phyloP scores from a whole-genome alignment of 2,329 filamentous ascomycete species.

The Clarireedia sp. region DNA sequence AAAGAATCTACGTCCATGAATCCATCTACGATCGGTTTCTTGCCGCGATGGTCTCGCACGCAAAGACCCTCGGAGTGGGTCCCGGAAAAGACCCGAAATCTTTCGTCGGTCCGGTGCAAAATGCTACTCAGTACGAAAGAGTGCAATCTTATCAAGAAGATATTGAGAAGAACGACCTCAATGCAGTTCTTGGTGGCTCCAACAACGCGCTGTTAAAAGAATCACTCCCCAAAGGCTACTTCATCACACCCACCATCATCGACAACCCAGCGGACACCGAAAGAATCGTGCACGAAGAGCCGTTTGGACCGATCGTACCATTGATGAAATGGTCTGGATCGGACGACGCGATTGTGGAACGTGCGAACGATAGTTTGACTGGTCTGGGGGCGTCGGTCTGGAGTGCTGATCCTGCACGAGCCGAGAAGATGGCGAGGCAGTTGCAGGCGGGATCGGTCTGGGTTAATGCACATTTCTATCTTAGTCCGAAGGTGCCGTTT shows the following conservation, averaged over 20 bases:
- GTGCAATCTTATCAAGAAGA: constrained; percentile 48
- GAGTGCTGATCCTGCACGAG: constrained; percentile 42
- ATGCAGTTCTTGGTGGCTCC: constrained; percentile 37
- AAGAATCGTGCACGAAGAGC: constrained; percentile 48
- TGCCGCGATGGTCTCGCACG: constrained; percentile 39
- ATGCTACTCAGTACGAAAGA: constrained; percentile 49
- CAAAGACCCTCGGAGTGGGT: constrained; percentile 34
- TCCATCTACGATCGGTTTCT: constrained; percentile 41
- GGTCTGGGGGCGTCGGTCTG: constrained; percentile 53
- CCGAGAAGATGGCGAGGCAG: constrained; percentile 42
- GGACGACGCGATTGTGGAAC: constrained; percentile 44
- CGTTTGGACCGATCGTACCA: constrained; percentile 38
- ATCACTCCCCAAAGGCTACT: constrained; percentile 37
- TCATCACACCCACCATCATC: constrained; percentile 51
- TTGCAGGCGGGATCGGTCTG: constrained; percentile 52
- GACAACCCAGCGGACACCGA: constrained; percentile 48
- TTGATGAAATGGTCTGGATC: constrained; percentile 1
- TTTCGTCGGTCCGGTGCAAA: constrained; percentile 50
- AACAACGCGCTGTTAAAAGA: background rate
- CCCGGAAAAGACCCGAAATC: constrained; percentile 28
- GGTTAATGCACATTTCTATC: constrained; percentile 47
- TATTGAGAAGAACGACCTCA: constrained; percentile 43
- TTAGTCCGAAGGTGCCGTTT: constrained; percentile 35
- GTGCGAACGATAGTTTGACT: constrained; percentile 44
- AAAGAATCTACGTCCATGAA: constrained; percentile 53